phyloP scores from a whole-genome alignment of 805 yeast species.

The Suhomyces xylopsoci region DNA sequence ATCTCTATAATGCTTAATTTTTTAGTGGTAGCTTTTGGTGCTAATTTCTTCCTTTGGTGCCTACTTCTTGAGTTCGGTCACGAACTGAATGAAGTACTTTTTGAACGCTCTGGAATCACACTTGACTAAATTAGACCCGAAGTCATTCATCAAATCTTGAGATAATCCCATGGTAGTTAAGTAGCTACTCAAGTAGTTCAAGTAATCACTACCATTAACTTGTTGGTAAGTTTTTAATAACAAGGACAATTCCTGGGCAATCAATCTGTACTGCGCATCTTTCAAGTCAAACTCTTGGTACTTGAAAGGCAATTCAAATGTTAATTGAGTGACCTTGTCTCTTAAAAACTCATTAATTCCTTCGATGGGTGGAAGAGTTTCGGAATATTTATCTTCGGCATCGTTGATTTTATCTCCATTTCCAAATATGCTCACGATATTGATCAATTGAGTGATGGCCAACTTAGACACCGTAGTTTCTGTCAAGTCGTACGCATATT shows the following conservation, averaged over 20 bases:
- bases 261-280: constrained; percentile 76
- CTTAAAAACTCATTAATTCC: constrained; percentile 71
- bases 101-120: constrained; percentile 63
- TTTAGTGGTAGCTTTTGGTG: not conserved
- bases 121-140: constrained; percentile 56
- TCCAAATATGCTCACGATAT: constrained; percentile 56
- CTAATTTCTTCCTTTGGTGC: constrained; percentile 14
- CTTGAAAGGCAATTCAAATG: constrained; percentile 79
- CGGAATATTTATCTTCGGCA: constrained; percentile 50
- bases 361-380: constrained; percentile 52
- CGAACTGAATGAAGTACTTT: constrained; percentile 58
- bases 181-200: constrained; percentile 48
- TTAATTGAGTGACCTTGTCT: constrained; percentile 60
- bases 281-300: constrained; percentile 59
- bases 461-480: constrained; percentile 67
- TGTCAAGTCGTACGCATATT: constrained; percentile 57
- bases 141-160: constrained; percentile 53
- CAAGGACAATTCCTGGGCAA: constrained; percentile 71
- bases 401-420: constrained; percentile 64
- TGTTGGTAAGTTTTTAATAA: constrained; percentile 62
- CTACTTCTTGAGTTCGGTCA: constrained; percentile 27
- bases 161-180: constrained; percentile 60
- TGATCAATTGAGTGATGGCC: constrained; percentile 65
- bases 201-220: constrained; percentile 39
- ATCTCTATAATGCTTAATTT: constrained; percentile 1